Evolutionary conservation across 179 eudicot genomes (phyloP).

Genomic region (Gypsophila paniculata): DNA sequence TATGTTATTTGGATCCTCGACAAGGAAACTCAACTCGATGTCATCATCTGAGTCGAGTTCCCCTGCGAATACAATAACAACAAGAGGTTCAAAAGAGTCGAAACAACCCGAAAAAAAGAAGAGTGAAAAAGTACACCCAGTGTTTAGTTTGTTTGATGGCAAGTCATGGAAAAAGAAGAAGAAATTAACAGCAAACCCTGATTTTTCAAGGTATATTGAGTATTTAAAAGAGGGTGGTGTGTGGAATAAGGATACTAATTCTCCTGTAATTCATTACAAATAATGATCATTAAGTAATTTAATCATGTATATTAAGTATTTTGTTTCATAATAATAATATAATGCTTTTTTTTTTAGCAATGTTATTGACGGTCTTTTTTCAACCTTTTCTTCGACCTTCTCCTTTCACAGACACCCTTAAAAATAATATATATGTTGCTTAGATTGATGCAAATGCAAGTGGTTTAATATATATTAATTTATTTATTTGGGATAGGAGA

Average conservation of each 20-base stretch:
- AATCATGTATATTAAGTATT: not conserved
- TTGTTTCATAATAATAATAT: too few species aligned
- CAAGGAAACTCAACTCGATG: slow-evolving; percentile 15
- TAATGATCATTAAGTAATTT: not conserved
- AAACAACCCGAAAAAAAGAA: slow-evolving; percentile 23
- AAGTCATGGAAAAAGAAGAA: slow-evolving; percentile 34
- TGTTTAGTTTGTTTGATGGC: slow-evolving; percentile 53
- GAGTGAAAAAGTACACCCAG: slow-evolving; percentile 52
- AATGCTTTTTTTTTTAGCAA: too few species aligned
- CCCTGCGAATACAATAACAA: not conserved
- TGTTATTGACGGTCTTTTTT: too few species aligned
- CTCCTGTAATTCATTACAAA: slow-evolving; percentile 13
- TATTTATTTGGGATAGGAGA: too few species aligned
- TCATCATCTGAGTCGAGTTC: slow-evolving; percentile 1
- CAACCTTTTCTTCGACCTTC: too few species aligned
- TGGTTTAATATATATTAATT: too few species aligned
- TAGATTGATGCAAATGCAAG: too few species aligned
- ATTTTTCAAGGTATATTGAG: slow-evolving; percentile 65
- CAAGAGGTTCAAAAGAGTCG: not conserved
- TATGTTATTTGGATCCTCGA: slow-evolving; percentile 34
- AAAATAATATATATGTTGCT: too few species aligned
- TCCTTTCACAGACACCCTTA: too few species aligned
- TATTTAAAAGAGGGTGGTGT: slow-evolving; percentile 68
- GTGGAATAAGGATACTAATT: slow-evolving; percentile 33
- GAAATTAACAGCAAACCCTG: slow-evolving; percentile 65